These are phyloP conservation scores for Talaromyces funiculosus DNA, from an alignment of 2,329 filamentous ascomycete genomes.

Conservation along the genomic window DNA sequence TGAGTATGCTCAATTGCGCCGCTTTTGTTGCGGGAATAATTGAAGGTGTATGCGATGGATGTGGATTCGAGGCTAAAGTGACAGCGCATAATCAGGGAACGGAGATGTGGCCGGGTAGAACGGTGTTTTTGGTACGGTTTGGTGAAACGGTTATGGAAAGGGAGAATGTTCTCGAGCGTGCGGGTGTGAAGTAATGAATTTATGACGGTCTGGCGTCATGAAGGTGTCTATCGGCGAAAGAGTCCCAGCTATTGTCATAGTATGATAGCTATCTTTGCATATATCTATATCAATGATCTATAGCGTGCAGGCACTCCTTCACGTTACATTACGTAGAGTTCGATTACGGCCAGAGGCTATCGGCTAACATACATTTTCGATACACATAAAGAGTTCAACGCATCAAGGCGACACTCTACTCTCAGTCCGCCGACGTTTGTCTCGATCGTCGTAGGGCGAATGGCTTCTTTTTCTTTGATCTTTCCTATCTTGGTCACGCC, in stretches of 20 bases:
- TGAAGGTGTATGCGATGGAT: slow-evolving; percentile 91
- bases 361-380: not conserved
- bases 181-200: slow-evolving; percentile 39
- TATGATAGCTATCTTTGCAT: not conserved
- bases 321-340: not conserved
- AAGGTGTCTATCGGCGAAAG: not conserved
- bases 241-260: not conserved
- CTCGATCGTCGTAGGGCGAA: slow-evolving; percentile 38
- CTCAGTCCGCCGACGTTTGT: slow-evolving; percentile 37
- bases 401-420: slow-evolving; percentile 10
- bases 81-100: slow-evolving; percentile 72
- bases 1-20: slow-evolving; percentile 93
- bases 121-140: slow-evolving; percentile 93
- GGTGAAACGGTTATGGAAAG: slow-evolving; percentile 84
- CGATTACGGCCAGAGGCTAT: not conserved
- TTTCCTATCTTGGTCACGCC: slow-evolving; percentile 28
- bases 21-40: slow-evolving; percentile 93
- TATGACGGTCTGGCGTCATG: not conserved
- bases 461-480: slow-evolving; percentile 36
- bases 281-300: not conserved
- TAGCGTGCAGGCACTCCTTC: not conserved
- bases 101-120: slow-evolving; percentile 93
- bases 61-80: slow-evolving; percentile 80
- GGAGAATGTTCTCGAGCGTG: slow-evolving; percentile 72
- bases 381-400: too few relatives aligned